Conservation (phyloP, 1,284 basidiomycete genomes). For the Ustilago tritici region DNA sequence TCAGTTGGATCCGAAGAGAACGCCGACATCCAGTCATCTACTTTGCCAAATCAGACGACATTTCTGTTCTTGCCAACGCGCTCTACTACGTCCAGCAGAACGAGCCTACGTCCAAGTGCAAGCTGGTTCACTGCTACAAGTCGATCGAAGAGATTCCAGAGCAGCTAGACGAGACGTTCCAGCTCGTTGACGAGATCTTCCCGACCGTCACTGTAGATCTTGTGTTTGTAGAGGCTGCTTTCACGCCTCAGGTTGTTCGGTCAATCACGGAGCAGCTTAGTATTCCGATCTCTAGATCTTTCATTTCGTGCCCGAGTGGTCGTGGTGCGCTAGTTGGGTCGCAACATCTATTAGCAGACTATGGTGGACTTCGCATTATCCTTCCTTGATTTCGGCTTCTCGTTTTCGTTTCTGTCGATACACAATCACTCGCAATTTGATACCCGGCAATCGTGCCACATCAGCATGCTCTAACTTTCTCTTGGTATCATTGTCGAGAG, state of each 20-base stretch:
- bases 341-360: constrained; percentile 36
- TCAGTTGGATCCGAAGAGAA: constrained; percentile 72
- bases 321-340: constrained; percentile 30
- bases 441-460: constrained; percentile 8
- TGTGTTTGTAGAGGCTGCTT: constrained; percentile 56
- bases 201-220: constrained; percentile 60
- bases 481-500: neutral
- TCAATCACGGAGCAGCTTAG: constrained; percentile 36
- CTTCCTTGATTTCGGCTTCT: constrained; percentile 15
- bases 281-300: constrained; percentile 39
- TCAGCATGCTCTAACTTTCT: neutral
- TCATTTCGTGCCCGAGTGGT: constrained; percentile 54
- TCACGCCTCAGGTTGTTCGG: constrained; percentile 42
- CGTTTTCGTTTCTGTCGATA: neutral
- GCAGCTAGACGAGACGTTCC: constrained; percentile 68
- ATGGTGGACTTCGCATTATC: constrained; percentile 50
- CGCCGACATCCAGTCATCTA: constrained; percentile 73
- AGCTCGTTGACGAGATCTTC: constrained; percentile 60
- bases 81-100: constrained; percentile 76
- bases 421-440: constrained; percentile 5
- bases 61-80: constrained; percentile 76
- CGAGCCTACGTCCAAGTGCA: constrained; percentile 78
- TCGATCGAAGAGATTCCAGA: constrained; percentile 71
- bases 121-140: constrained; percentile 77
- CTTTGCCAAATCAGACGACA: constrained; percentile 55